Base-by-base conservation (phyloP, 805 yeast genomes). In the Priceomyces fermenticarens region DNA sequence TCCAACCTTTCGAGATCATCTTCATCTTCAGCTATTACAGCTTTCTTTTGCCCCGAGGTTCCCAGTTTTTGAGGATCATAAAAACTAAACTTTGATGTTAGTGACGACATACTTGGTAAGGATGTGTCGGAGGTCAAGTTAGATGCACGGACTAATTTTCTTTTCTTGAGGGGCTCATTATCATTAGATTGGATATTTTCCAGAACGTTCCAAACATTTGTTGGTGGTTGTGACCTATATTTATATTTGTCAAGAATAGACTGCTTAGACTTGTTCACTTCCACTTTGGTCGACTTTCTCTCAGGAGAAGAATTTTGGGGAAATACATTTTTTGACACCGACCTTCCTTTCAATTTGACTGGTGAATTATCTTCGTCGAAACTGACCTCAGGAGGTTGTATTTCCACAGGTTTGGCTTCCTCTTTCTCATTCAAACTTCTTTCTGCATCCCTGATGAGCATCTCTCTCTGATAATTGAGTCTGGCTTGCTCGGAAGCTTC, bases 171-270 rank as follows among this genome's bases (percentile, higher is more conserved):
- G 3, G 42, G 46, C 7, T 41, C 45, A 12, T 43, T 46, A 9
- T 44, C 45, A 13, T 40, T 34, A 4, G 45, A 29, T 20, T 38
- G 40, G 14, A 51, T 42, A 2, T 38, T 30, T 17, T 53, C 51
- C 36, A 55, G 67, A 55, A 59, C 59, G 45, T 49, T 62, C 53
- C 51, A 66, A 46, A 63, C 67, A 23, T 47, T 35, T 53, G 55
- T 52, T 30, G 67, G 64, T 20, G 25, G 25, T 20, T 20, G 25
- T 20, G 25, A 20, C 30, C 60, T 54, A 43, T 49, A 53, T 33
- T 62, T 61, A 45, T 70, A 71, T 45, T 68, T 71, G 41, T 70
- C 74, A 43, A 70, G 56, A 39, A 71, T 69, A 2, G 75, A 69
- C 38, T 63, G 51, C 37, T 65, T 70, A 10, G 75, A 70, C 43